Percentiles rank a stretch among this genome's conserved stretches.
Evolutionary conservation across 164 flowering plant species (phyloP).

Genomic region (Santalum album): DNA sequence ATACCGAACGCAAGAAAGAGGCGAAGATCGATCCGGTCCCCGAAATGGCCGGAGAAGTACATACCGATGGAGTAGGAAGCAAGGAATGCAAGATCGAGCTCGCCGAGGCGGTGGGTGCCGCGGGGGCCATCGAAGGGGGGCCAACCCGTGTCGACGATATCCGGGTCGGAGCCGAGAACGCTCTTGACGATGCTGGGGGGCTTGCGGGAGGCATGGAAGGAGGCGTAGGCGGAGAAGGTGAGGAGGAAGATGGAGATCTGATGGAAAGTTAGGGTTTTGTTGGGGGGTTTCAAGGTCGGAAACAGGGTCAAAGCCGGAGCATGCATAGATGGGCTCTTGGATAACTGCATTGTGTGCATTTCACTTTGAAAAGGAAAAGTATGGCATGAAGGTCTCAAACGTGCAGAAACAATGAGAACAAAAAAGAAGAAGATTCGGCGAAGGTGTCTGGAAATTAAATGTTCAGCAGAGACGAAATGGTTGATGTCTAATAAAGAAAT

Average conservation of each 20-base stretch:
- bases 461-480: too few relatives aligned
- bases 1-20: constrained; percentile 68
- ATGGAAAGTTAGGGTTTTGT: constrained; percentile 45
- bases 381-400: too few relatives aligned
- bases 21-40: constrained; percentile 70
- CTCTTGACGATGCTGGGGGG: constrained; percentile 91
- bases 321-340: constrained; percentile 12
- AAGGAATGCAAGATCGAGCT: constrained; percentile 85
- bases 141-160: constrained; percentile 57
- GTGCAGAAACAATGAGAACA: too few relatives aligned
- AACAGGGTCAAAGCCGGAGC: constrained; percentile 32
- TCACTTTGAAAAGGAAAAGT: too few relatives aligned
- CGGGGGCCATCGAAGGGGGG: constrained; percentile 60
- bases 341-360: constrained; percentile 12
- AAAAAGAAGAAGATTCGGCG: too few relatives aligned
- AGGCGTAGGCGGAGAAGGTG: constrained; percentile 83
- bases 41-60: constrained; percentile 80
- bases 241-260: constrained; percentile 47
- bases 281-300: constrained; percentile 35
- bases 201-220: constrained; percentile 92
- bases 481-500: too few relatives aligned
- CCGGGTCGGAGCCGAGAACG: constrained; percentile 38
- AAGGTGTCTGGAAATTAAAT: too few relatives aligned
- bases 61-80: constrained; percentile 63
- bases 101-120: constrained; percentile 79